Conservation (phyloP, 2,329 filamentous ascomycete genomes). For the Rhinocladiella mackenziei region DNA sequence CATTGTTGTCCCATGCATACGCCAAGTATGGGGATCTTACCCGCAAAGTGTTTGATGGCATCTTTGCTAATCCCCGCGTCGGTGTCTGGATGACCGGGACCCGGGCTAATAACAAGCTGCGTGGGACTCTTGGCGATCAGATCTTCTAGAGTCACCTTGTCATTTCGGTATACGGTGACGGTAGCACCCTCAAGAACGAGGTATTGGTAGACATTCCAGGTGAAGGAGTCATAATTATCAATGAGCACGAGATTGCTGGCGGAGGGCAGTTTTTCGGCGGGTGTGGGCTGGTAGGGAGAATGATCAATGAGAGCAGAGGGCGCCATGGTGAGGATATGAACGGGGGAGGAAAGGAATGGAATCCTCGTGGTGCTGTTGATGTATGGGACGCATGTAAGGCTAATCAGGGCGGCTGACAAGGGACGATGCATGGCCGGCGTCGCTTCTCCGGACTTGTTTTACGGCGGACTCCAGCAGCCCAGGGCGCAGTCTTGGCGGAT, state of each 20-base stretch:
- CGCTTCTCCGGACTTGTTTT: background rate
- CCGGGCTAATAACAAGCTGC: conserved; percentile 90
- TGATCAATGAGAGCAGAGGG: conserved; percentile 63
- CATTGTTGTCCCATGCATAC: conserved; percentile 99
- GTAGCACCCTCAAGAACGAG: conserved; percentile 90
- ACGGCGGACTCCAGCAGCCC: background rate
- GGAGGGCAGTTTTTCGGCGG: conserved; percentile 66
- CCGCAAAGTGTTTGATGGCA: conserved; percentile 84
- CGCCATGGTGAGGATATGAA: conserved; percentile 36
- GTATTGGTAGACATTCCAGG: conserved; percentile 99
- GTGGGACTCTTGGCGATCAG: conserved; percentile 80
- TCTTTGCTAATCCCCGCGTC: conserved; percentile 93
- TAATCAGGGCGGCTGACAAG: no score
- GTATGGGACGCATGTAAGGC: no score
- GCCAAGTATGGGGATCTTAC: conserved; percentile 93
- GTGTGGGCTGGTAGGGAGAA: conserved; percentile 78
- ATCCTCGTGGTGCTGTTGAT: background rate
- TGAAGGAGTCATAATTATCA: conserved; percentile 99
- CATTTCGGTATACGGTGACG: conserved; percentile 87
- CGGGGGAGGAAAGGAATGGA: background rate
- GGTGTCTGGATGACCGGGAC: conserved; percentile 83
- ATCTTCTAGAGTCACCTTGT: conserved; percentile 81
- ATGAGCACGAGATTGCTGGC: conserved; percentile 92
- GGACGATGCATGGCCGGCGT: no score
- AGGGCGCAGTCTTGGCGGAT: conserved; percentile 4